Conservation (phyloP, 208 protist species). For the Leishmania braziliensis region DNA sequence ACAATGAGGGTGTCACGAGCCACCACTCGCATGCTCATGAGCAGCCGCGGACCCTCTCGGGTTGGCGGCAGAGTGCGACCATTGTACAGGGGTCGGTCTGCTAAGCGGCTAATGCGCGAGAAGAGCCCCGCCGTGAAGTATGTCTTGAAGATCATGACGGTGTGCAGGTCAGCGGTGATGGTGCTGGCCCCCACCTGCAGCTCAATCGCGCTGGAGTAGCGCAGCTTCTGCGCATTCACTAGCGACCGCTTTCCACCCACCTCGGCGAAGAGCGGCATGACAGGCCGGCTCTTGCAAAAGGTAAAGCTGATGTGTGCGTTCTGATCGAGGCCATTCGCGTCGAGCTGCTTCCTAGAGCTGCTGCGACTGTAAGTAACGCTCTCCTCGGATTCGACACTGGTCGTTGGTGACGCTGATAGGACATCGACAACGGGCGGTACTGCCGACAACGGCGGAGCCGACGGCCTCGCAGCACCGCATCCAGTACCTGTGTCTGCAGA, state of each 20-base stretch:
- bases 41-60: slow-evolving; percentile 53
- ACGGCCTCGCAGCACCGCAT: neutral
- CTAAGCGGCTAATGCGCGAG: slow-evolving; percentile 47
- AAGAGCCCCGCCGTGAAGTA: slow-evolving; percentile 81
- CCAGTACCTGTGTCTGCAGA: neutral
- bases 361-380: neutral
- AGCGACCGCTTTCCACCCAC: slow-evolving; percentile 58
- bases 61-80: slow-evolving; percentile 44
- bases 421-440: neutral
- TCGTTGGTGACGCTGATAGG: neutral
- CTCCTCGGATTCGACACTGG: neutral
- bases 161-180: slow-evolving; percentile 69
- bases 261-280: slow-evolving; percentile 75
- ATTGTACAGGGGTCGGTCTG: slow-evolving; percentile 79
- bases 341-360: neutral
- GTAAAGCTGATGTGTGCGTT: slow-evolving; percentile 62
- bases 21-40: slow-evolving; percentile 75
- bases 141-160: slow-evolving; percentile 68
- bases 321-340: neutral
- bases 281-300: slow-evolving; percentile 68
- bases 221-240: slow-evolving; percentile 71
- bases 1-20: slow-evolving; percentile 60
- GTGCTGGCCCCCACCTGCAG: slow-evolving; percentile 66
- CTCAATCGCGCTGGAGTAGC: slow-evolving; percentile 76
- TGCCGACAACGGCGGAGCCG: neutral